Evolutionary conservation across 225 moss, liverwort and hornwort genomes (phyloP).

Genomic region (Sphagnum contortum): DNA sequence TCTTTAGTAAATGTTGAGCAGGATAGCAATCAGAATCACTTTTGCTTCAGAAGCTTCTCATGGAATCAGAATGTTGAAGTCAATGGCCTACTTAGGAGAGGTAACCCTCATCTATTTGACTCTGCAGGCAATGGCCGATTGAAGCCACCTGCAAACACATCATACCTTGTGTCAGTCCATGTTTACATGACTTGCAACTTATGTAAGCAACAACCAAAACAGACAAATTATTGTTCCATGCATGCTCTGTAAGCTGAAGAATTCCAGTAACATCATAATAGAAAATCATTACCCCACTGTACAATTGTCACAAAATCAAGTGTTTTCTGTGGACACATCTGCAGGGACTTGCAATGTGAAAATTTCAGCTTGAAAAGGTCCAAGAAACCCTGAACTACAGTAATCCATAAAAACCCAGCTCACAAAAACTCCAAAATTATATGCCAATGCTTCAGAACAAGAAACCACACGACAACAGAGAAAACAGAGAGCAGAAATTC

Average conservation of each 20-base stretch:
- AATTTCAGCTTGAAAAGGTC: not conserved
- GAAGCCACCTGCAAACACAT: constrained; percentile 64
- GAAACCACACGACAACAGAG: not conserved
- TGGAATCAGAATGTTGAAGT: too few species aligned
- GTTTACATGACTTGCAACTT: too few species aligned
- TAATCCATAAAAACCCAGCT: too few species aligned
- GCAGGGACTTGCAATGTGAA: too few species aligned
- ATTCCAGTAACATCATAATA: too few species aligned
- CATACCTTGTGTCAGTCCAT: constrained; percentile 4
- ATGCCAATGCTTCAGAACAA: not conserved
- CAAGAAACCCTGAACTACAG: not conserved
- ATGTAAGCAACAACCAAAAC: too few species aligned
- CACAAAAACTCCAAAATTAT: not conserved
- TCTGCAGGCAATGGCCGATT: constrained; percentile 96
- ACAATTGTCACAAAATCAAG: not conserved
- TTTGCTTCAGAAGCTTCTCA: too few species aligned
- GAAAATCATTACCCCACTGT: too few species aligned
- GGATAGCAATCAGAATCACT: too few species aligned
- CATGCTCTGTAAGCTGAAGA: not conserved
- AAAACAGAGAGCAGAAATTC: not conserved
- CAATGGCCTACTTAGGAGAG: not conserved
- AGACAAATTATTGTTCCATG: too few species aligned
- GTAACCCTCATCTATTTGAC: constrained; percentile 70
- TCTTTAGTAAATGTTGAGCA: too few species aligned
- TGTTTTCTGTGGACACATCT: not conserved